These are phyloP conservation scores for Chromera velia DNA, from an alignment of 73 alveolate species.

Conservation along the genomic window DNA sequence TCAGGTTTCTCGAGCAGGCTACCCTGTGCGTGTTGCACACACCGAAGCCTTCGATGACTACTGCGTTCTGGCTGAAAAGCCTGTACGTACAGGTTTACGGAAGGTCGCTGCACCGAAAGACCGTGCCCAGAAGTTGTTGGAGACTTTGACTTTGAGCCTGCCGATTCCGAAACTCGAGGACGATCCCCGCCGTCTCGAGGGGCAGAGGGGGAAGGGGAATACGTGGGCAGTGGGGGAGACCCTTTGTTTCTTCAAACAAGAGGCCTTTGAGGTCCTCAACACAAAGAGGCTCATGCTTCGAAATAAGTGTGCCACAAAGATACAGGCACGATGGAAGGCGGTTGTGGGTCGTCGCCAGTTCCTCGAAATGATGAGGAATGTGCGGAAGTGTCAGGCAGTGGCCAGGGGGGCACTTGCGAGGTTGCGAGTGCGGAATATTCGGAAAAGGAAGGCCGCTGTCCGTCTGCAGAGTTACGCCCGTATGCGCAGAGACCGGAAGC, in stretches of 20 bases:
- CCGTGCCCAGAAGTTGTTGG: constrained; percentile 5
- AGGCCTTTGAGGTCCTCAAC: constrained; percentile 14
- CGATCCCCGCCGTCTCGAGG: not conserved
- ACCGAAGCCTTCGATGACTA: not conserved
- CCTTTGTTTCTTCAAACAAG: constrained; percentile 15
- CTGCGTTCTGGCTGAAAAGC: not conserved
- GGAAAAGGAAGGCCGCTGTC: constrained; percentile 1
- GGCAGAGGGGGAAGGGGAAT: not conserved
- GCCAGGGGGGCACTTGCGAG: constrained; percentile 8
- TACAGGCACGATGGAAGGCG: constrained; percentile 5
- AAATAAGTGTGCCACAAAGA: not conserved
- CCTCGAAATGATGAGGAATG: not conserved
- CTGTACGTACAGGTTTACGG: not conserved
- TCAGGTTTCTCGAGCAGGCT: constrained; percentile 41
- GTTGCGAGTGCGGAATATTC: not conserved
- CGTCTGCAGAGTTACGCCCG: constrained; percentile 16
- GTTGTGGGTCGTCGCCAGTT: constrained; percentile 9
- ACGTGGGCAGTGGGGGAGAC: constrained; percentile 27
- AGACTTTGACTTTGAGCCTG: not conserved
- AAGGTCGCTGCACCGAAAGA: constrained; percentile 9
- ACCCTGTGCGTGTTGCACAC: constrained; percentile 32
- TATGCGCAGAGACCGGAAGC: too few relatives aligned
- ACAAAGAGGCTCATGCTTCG: not conserved
- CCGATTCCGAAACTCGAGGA: not conserved
- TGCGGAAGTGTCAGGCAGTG: not conserved